Percentiles rank a stretch among this genome's conserved stretches.
These are phyloP conservation scores for Candida cerambycidarum DNA, from an alignment of 805 yeast species.

Conservation along the genomic window DNA sequence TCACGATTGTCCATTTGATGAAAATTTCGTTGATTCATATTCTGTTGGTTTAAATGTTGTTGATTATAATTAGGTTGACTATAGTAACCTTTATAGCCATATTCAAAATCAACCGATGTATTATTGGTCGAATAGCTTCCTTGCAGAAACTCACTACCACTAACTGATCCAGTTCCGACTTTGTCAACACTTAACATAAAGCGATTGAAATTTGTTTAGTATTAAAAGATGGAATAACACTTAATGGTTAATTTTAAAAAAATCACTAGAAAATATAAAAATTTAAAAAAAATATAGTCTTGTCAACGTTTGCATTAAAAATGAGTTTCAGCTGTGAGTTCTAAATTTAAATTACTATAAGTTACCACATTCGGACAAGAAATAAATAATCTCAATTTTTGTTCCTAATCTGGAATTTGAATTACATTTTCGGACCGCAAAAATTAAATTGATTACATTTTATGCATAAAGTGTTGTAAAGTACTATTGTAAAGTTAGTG, in stretches of 20 bases:
- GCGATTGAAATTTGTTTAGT: background rate
- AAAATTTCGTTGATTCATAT: no score
- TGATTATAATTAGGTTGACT: conserved; percentile 1
- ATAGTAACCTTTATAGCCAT: conserved; percentile 3
- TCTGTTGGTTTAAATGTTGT: no score
- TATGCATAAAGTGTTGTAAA: background rate
- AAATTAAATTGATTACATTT: background rate
- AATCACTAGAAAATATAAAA: background rate
- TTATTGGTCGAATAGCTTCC: conserved; percentile 17
- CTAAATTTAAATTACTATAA: conserved; percentile 1
- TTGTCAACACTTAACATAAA: conserved; percentile 5
- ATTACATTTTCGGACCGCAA: background rate
- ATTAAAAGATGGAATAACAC: background rate
- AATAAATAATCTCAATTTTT: conserved; percentile 1
- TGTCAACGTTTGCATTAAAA: background rate
- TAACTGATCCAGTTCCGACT: conserved; percentile 16
- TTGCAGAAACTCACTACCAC: conserved; percentile 36
- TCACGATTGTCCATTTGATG: no score
- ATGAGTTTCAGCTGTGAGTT: background rate
- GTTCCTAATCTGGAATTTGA: conserved; percentile 3
- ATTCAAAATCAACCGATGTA: conserved; percentile 12
- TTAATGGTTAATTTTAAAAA: background rate
- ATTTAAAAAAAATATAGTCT: background rate
- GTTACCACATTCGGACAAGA: background rate
- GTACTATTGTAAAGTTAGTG: no score